Conservation (phyloP, 2,329 filamentous ascomycete genomes). For the Raffaelea ambrosiae region DNA sequence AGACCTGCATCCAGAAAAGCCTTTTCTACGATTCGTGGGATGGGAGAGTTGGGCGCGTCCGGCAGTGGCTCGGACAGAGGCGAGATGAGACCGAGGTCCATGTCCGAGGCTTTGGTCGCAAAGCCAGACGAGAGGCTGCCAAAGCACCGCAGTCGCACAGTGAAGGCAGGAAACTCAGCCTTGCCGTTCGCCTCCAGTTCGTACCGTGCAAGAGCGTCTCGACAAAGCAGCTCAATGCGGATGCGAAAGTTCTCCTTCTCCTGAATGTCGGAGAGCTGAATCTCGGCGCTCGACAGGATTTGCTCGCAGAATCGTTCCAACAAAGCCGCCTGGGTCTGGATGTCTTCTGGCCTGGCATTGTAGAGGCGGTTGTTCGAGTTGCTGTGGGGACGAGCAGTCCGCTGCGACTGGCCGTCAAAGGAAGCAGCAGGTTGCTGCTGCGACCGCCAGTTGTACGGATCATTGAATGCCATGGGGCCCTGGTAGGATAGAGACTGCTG, state of each 20-base stretch:
- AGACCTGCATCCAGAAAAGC: conserved; percentile 62
- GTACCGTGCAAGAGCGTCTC: conserved; percentile 44
- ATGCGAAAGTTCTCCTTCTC: conserved; percentile 65
- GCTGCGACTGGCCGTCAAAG: conserved; percentile 13
- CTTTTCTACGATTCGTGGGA: conserved; percentile 69
- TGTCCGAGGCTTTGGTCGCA: conserved; percentile 78
- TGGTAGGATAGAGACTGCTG: conserved; percentile 24
- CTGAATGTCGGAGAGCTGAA: conserved; percentile 52
- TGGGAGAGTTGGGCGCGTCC: conserved; percentile 46
- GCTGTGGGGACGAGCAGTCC: conserved; percentile 5
- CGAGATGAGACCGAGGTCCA: conserved; percentile 76
- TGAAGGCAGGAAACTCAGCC: conserved; percentile 39
- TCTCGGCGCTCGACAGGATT: conserved; percentile 52
- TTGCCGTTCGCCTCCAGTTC: conserved; percentile 34
- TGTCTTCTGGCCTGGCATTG: conserved; percentile 30
- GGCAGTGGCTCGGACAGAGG: conserved; percentile 46
- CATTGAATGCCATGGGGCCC: conserved; percentile 15
- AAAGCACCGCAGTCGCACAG: conserved; percentile 67
- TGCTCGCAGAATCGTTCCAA: conserved; percentile 39
- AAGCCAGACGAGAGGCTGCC: conserved; percentile 80
- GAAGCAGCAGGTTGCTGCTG: conserved; percentile 7
- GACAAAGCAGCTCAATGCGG: conserved; percentile 56
- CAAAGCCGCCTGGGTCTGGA: conserved; percentile 37
- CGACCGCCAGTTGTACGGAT: conserved; percentile 20
- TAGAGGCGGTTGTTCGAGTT: conserved; percentile 17